phyloP scores from a whole-genome alignment of 495 filamentous ascomycete species.

The Mytilinidion resinicola region DNA sequence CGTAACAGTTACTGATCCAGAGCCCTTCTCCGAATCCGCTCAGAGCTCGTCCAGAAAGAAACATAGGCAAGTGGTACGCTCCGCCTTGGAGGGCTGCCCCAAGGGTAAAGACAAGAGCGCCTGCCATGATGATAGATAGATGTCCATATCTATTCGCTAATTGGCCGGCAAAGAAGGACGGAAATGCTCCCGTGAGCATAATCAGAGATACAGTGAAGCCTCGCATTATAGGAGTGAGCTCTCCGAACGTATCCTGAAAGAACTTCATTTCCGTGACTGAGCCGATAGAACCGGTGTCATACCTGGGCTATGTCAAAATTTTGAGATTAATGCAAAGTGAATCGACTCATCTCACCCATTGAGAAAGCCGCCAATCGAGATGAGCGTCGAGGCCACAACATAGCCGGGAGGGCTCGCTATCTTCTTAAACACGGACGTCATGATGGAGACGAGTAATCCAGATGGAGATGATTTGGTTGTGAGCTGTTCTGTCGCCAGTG shows the following conservation, averaged over 20 bases:
- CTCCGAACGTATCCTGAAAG: slow-evolving; percentile 47
- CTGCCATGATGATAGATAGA: slow-evolving; percentile 26
- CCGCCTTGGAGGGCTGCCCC: slow-evolving; percentile 21
- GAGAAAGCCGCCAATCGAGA: slow-evolving; percentile 25
- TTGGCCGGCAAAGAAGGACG: slow-evolving; percentile 57
- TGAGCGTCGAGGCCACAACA: slow-evolving; percentile 17
- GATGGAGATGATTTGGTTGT: no score
- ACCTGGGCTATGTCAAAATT: slow-evolving; percentile 24
- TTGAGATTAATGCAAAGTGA: neutral
- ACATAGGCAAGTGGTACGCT: slow-evolving; percentile 10
- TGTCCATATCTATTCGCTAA: slow-evolving; percentile 55
- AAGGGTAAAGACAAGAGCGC: slow-evolving; percentile 19
- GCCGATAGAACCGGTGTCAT: slow-evolving; percentile 60
- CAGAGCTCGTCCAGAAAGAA: slow-evolving; percentile 22
- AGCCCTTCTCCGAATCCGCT: slow-evolving; percentile 23
- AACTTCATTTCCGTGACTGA: slow-evolving; percentile 55
- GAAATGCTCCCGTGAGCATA: slow-evolving; percentile 54
- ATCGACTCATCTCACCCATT: slow-evolving; percentile 17
- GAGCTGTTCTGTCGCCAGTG: no score
- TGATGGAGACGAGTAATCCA: slow-evolving; percentile 6
- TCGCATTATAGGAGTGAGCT: slow-evolving; percentile 48
- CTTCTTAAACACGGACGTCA: neutral
- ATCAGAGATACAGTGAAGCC: slow-evolving; percentile 60
- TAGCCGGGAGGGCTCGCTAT: slow-evolving; percentile 23
- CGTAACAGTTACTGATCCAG: slow-evolving; percentile 18